Evolutionary conservation across 352 stramenopile genomes (phyloP), one percentile per base, ranked within the genome.

Genomic region (Globisporangium megalacanthum): DNA sequence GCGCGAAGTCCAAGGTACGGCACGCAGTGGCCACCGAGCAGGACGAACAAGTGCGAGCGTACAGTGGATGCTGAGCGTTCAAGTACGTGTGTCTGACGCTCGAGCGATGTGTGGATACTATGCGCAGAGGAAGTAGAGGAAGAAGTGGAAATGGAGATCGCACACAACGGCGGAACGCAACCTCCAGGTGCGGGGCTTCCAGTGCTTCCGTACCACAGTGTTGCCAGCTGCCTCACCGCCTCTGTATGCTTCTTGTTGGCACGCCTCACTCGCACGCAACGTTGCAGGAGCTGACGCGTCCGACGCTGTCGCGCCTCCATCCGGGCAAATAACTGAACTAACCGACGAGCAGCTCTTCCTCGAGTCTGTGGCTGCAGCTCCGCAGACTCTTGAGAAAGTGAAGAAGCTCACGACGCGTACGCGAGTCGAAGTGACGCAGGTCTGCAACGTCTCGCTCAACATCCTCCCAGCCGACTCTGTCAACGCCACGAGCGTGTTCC

Each of bases 341-440:
- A 87, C 74, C 0, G 81, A 91, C 36, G 83, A 92, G 29, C 78
- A 92, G 57, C 69, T 90, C 55, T 88, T 90, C 55, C 66, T 86
- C 45, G 79, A 86, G 47, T 65, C 64, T 2, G 66, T 71, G n/a
- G 44, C 44, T 49, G 54, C 53, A 1, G 52, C 68, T 31, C 64
- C 60, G 3, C 58, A 67, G 37, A 71, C 54, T 3, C 54, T 69
- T 4, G 66, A 77, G 36, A 81, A 61, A 3, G 65, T 86, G 8
- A 88, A 65, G 53, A 64, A 69, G 46, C 53, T 83, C 13, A 57
- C 77, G 7, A 89, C 79, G 57, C 73, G 68, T 20, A 64, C 69
- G n/a, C 66, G 79, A 4, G 66, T 79, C 20, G 75, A 78, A 15
- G 68, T 77, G n/a, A 79, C 70, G 3, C 66, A 77, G 60, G 62